Conservation (phyloP, 176 grass and related monocot genomes). For the Zoysia pacifica region DNA sequence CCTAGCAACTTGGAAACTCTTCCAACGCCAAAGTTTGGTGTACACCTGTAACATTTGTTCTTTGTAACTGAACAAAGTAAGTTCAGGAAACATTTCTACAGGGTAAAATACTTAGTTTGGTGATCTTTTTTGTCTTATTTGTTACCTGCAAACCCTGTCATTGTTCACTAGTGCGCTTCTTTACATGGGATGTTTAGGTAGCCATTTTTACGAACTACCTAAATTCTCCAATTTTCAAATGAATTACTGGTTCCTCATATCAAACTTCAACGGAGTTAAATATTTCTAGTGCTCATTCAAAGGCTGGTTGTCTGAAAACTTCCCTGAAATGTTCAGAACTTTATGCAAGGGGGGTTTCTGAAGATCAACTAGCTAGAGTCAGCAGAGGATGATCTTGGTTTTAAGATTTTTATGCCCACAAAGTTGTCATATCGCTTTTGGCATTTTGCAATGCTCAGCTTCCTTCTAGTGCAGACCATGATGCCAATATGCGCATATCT, state of each 20-base stretch:
- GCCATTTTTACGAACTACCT: no score
- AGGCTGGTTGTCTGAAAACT: constrained; percentile 79
- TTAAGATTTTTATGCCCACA: constrained; percentile 72
- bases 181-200: no score
- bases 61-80: neutral
- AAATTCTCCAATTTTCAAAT: neutral
- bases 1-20: neutral
- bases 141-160: no score
- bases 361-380: constrained; percentile 58
- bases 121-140: neutral
- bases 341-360: constrained; percentile 73
- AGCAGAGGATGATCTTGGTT: constrained; percentile 67
- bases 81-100: neutral
- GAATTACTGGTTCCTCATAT: constrained; percentile 1
- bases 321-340: constrained; percentile 71
- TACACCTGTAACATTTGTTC: constrained; percentile 11
- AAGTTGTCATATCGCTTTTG: constrained; percentile 74
- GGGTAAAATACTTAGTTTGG: neutral
- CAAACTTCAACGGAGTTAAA: constrained; percentile 59
- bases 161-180: no score
- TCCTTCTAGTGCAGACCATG: constrained; percentile 27
- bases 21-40: neutral
- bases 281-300: constrained; percentile 68
- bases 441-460: constrained; percentile 76
- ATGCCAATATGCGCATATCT: constrained; percentile 33